Evolutionary conservation across 192 early-diverging fungal species (phyloP).

Genomic region (Entomortierella parvispora): DNA sequence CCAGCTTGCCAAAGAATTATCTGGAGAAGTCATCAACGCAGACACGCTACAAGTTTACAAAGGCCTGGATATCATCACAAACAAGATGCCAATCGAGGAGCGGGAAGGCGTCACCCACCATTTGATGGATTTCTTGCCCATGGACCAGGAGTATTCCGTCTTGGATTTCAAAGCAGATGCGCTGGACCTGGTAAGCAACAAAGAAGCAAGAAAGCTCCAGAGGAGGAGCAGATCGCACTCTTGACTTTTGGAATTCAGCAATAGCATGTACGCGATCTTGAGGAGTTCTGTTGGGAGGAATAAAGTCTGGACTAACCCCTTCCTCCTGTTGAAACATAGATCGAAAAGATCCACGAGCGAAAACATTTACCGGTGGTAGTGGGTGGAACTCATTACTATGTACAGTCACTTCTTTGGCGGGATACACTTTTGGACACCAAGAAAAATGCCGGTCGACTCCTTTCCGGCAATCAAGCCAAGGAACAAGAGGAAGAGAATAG

Average conservation of each 20-base stretch:
- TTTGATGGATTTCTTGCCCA: conserved; percentile 81
- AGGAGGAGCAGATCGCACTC: not conserved
- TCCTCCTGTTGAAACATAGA: too few species aligned
- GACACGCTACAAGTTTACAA: conserved; percentile 97
- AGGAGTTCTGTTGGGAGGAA: too few species aligned
- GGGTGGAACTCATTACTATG: conserved; percentile 98
- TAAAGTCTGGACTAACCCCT: too few species aligned
- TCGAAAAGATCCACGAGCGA: conserved; percentile 79
- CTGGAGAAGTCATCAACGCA: conserved; percentile 93
- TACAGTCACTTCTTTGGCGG: conserved; percentile 89
- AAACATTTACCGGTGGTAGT: conserved; percentile 86
- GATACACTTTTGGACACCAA: conserved; percentile 66
- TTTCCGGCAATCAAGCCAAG: too few species aligned
- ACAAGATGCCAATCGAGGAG: conserved; percentile 87
- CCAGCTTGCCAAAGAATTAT: conserved; percentile 80
- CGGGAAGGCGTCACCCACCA: conserved; percentile 80
- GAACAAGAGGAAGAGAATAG: too few species aligned
- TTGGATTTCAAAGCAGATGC: conserved; percentile 88
- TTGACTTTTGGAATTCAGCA: too few species aligned
- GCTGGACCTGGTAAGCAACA: conserved; percentile 64
- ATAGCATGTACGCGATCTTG: too few species aligned
- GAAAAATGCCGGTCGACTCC: conserved; percentile 14
- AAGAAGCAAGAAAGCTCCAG: too few species aligned
- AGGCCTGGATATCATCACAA: conserved; percentile 93
- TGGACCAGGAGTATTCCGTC: conserved; percentile 85